A percentile compares a stretch with the other conserved stretches of the same genome.
Evolutionary conservation across 148 eudicot genomes (phyloP).

Genomic region (Mesembryanthemum crystallinum): DNA sequence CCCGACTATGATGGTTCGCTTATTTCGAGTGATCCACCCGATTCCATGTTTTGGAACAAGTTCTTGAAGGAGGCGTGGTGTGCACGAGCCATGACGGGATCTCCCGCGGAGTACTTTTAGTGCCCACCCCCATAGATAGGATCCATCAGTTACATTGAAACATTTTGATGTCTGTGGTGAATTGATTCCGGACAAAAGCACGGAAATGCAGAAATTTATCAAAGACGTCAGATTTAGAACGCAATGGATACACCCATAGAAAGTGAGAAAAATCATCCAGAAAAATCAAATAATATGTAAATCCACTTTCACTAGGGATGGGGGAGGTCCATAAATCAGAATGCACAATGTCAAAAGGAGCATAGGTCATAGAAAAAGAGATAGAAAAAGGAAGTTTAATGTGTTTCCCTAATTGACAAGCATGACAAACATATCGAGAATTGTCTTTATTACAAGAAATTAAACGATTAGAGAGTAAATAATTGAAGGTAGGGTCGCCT

Average conservation of each 20-base stretch:
- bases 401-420: not conserved
- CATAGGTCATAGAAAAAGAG: not conserved
- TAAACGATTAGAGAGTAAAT: not conserved
- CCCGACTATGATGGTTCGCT: too few species aligned
- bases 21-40: too few species aligned
- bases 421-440: not conserved
- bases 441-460: not conserved
- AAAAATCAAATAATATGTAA: not conserved
- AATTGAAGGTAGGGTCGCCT: not conserved
- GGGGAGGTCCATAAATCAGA: not conserved
- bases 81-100: too few species aligned
- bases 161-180: not conserved
- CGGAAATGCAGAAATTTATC: not conserved
- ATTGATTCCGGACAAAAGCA: not conserved
- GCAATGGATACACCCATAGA: not conserved
- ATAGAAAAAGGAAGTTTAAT: not conserved
- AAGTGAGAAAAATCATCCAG: not conserved
- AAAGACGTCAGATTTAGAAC: not conserved
- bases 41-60: too few species aligned
- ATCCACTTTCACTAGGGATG: not conserved
- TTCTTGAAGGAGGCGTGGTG: too few species aligned
- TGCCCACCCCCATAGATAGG: too few species aligned
- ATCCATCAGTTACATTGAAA: not conserved
- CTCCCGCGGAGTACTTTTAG: too few species aligned
- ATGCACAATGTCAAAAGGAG: not conserved